phyloP scores from a whole-genome alignment of 2,329 filamentous ascomycete species.

The Fusarium guadeloupense region DNA sequence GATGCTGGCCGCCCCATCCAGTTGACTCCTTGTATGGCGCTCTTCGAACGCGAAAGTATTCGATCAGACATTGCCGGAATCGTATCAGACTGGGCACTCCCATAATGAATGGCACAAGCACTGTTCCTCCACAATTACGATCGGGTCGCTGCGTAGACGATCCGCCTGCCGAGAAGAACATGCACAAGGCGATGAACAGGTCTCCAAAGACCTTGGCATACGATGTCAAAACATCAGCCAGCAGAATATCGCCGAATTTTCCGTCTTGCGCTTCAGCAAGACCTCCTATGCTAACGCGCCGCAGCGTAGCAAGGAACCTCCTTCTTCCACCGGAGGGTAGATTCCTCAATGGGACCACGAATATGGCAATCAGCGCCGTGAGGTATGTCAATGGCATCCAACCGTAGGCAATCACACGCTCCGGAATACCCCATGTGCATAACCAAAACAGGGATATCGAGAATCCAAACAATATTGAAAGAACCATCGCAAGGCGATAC shows the following conservation, averaged over 20 bases:
- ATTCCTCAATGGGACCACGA: conserved; percentile 76
- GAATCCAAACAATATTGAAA: conserved; percentile 74
- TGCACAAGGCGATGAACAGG: conserved; percentile 87
- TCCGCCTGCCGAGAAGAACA: conserved; percentile 79
- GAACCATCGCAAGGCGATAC: conserved; percentile 83
- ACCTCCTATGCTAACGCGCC: conserved; percentile 83
- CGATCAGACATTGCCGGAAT: conserved; percentile 89
- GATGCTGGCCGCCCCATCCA: conserved; percentile 84
- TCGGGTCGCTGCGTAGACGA: conserved; percentile 84
- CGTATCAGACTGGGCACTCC: conserved; percentile 85
- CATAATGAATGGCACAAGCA: conserved; percentile 86
- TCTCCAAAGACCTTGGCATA: conserved; percentile 94
- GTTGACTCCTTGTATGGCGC: conserved; percentile 63
- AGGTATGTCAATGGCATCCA: conserved; percentile 89
- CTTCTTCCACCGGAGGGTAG: conserved; percentile 75
- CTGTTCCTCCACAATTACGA: conserved; percentile 79
- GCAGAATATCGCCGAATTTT: conserved; percentile 92
- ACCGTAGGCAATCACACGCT: conserved; percentile 79
- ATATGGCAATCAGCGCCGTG: conserved; percentile 73
- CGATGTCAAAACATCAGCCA: conserved; percentile 93
- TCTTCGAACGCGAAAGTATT: conserved; percentile 77
- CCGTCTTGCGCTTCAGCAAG: conserved; percentile 87
- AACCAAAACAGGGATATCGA: conserved; percentile 87
- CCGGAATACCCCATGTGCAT: conserved; percentile 74
- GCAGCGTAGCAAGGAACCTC: conserved; percentile 78